Evolutionary conservation across 352 stramenopile genomes (phyloP).

Genomic region (Plasmopara muralis): DNA sequence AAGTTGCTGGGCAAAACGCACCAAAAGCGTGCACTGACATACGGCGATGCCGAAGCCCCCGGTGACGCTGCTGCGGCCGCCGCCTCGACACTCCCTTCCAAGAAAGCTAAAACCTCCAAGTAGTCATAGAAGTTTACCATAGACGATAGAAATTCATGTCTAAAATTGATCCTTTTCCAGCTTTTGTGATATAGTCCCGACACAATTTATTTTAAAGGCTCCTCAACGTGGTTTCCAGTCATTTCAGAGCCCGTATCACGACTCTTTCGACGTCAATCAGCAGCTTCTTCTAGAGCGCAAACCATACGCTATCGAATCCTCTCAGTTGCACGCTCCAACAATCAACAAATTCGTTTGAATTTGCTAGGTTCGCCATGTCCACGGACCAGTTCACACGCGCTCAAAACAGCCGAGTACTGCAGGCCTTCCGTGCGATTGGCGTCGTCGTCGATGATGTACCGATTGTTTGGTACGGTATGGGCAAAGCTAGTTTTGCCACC

Average conservation of each 20-base stretch:
- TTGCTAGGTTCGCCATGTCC: constrained; percentile 8
- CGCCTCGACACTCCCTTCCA: constrained; percentile 7
- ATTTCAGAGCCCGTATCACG: constrained; percentile 23
- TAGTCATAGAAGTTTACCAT: constrained; percentile 6
- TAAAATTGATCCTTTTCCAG: too few relatives aligned
- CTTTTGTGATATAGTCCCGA: background rate
- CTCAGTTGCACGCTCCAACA: constrained; percentile 10
- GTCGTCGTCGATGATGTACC: constrained; percentile 82
- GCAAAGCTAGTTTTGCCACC: constrained; percentile 83
- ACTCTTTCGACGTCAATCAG: background rate
- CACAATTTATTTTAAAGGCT: background rate
- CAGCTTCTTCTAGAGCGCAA: constrained; percentile 6
- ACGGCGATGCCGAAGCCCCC: constrained; percentile 59
- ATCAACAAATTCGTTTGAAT: background rate
- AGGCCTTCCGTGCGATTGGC: constrained; percentile 88
- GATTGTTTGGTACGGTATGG: constrained; percentile 83
- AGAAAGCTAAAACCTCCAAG: constrained; percentile 20
- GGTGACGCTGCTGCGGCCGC: constrained; percentile 62
- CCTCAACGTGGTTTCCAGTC: constrained; percentile 37
- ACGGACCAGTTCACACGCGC: constrained; percentile 37
- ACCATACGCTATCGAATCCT: background rate
- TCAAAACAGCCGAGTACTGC: constrained; percentile 69
- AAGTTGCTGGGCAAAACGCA: constrained; percentile 52
- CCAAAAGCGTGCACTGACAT: constrained; percentile 72
- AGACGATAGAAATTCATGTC: background rate